These are phyloP conservation scores for Areca catechu DNA, from an alignment of 176 grass and related monocot species.

Conservation along the genomic window DNA sequence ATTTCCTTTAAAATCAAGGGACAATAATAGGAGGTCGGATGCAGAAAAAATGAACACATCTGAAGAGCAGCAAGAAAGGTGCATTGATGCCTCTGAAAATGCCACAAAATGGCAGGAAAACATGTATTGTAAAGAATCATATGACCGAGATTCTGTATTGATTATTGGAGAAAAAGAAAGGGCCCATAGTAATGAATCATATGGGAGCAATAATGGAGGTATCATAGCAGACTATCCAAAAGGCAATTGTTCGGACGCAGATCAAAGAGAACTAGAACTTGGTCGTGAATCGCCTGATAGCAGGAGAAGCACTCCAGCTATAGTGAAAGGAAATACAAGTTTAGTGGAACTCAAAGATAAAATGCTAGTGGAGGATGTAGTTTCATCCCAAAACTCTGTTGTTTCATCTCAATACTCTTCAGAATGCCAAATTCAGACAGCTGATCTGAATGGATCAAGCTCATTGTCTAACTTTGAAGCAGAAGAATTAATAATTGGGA, in stretches of 20 bases:
- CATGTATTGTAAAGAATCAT: constrained; percentile 45
- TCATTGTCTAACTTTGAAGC: constrained; percentile 26
- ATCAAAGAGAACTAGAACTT: constrained; percentile 17
- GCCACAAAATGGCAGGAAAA: constrained; percentile 42
- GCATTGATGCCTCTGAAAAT: constrained; percentile 31
- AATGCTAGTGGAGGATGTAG: constrained; percentile 35
- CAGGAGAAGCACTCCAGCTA: constrained; percentile 15
- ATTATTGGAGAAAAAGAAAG: constrained; percentile 50
- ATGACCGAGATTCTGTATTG: constrained; percentile 27
- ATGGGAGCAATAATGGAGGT: constrained; percentile 34
- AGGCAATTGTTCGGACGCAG: constrained; percentile 23
- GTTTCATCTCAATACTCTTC: constrained; percentile 53
- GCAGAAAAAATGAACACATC: constrained; percentile 17
- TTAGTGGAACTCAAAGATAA: constrained; percentile 32
- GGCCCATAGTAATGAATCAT: constrained; percentile 45
- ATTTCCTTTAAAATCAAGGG: constrained; percentile 40
- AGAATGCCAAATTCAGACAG: constrained; percentile 25
- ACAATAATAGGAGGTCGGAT: constrained; percentile 16
- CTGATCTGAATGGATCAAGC: constrained; percentile 18
- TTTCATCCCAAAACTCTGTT: constrained; percentile 55
- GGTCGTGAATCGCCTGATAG: constrained; percentile 31
- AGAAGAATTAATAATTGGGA: constrained; percentile 26
- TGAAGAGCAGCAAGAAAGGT: constrained; percentile 31
- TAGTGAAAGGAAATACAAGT: constrained; percentile 8
- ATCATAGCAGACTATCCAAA: constrained; percentile 6